Evolutionary conservation across 495 filamentous ascomycete species (phyloP), one percentile per base, ranked within the genome.

Genomic region (Parathielavia hyrcaniae): DNA sequence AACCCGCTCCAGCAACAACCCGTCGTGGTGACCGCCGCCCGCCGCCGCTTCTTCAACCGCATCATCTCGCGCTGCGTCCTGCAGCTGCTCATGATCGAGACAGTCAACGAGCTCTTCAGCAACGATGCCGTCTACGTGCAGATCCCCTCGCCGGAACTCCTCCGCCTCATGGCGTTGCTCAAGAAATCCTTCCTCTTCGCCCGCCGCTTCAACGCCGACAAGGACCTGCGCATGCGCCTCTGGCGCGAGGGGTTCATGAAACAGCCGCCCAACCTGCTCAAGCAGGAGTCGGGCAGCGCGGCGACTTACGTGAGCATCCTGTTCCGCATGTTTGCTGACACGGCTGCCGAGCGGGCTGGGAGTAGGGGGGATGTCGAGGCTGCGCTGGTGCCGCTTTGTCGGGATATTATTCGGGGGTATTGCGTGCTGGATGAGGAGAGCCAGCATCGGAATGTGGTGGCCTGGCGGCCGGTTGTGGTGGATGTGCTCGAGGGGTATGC

Each of bases 181-280:
- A 97, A 97, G 72, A 92, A 93, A 73, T 90, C 86, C 43, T 97
- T 95, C 74, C 83, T 89, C 34, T 99, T 99, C 61, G 93, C 95
- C 13, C 91, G 92, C 69, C 88, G 86, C 59, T 99, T 99, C 79
- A 99, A 99, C 71, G 87, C 86, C 58, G 91, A 99, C 74, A 95
- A 96, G 69, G 95, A 97, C 59, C 77, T 99, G 30, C 83, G 93
- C 19, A 95, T 95, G 84, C 82, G 90, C 39, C 76, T 99, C 10
- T 97, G 92, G 91, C 78, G 89, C 23, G 95, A 99, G 66, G 93
- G 93, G 8, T 99, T 97, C 80, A 99, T 99, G 93, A 97, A 96
- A 73, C 91, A 97, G 68, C 95, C 95, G 35, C 93, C 93, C 5
- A 99, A 99, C 67, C 73, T 99, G n/a, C 81, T 99, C 26, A 99